These are phyloP conservation scores for Arachnopeziza araneosa DNA, from an alignment of 2,329 filamentous ascomycete species.

Conservation along the genomic window DNA sequence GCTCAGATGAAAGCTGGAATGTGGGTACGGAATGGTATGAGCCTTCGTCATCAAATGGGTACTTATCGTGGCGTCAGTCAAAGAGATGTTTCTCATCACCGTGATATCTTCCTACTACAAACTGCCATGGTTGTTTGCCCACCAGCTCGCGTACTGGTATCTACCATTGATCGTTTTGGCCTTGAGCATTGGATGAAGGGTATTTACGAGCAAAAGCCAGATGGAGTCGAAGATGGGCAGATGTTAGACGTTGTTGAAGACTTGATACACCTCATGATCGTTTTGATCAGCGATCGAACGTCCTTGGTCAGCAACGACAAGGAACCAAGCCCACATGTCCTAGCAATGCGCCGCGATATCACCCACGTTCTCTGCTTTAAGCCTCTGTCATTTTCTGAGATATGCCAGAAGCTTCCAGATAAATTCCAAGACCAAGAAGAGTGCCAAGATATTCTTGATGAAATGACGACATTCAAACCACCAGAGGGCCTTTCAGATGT, in stretches of 20 bases:
- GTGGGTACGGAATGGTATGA: slow-evolving; percentile 98
- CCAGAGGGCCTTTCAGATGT: slow-evolving; percentile 90
- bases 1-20: slow-evolving; percentile 97
- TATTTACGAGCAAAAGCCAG: slow-evolving; percentile 62
- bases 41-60: slow-evolving; percentile 87
- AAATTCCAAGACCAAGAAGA: slow-evolving; percentile 84
- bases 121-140: slow-evolving; percentile 84
- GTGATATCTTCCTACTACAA: slow-evolving; percentile 91
- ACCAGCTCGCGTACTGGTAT: slow-evolving; percentile 75
- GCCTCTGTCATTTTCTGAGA: slow-evolving; percentile 88
- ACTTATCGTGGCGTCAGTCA: slow-evolving; percentile 88
- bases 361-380: slow-evolving; percentile 95
- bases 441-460: slow-evolving; percentile 76
- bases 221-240: slow-evolving; percentile 79
- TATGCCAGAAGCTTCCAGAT: slow-evolving; percentile 80
- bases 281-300: slow-evolving; percentile 82
- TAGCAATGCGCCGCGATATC: slow-evolving; percentile 80
- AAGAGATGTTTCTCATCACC: slow-evolving; percentile 86
- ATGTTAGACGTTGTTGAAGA: slow-evolving; percentile 93
- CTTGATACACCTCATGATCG: slow-evolving; percentile 88
- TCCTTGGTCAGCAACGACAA: slow-evolving; percentile 66
- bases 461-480: slow-evolving; percentile 83
- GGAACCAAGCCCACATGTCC: slow-evolving; percentile 57
- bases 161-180: slow-evolving; percentile 87
- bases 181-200: slow-evolving; percentile 84